Base-by-base conservation (phyloP, 176 grass and related monocot genomes). In the Rhynchospora tenuis region DNA sequence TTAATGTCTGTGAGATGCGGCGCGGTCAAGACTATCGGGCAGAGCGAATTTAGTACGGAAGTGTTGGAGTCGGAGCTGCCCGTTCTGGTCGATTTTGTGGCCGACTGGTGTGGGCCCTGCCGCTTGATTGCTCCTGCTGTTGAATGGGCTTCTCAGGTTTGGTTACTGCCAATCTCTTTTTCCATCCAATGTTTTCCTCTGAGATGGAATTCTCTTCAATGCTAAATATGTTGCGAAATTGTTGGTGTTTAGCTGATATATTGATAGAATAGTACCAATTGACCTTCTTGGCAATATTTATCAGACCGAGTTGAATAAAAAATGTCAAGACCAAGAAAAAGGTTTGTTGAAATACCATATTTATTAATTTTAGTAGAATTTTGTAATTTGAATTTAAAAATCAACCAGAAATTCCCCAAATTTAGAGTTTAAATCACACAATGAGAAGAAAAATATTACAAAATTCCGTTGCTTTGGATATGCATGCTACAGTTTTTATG, bases 51-150 rank as follows among this genome's bases (percentile, higher is more conserved):
- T 83, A 51, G 83, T 23, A 77, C 84, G 22, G 93, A 90, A 88
- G 96, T 99, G 10, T 52, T 99, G 85, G 89, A 87, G 63, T 95
- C 96, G 43, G 91, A 95, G 24, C 56, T 99, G 2, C 96, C 93
- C 10, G 96, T 95, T 61, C 93, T 99, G 54, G 96, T 99, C 14
- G 96, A 99, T 66, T 99, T 99, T 87, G 89, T 99, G 50, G 96
- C 96, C 6, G 91, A 93, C 10, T 95, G 96, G 96, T 99, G 96
- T 81, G 96, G 96, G 16, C 96, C 96, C 56, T 99, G 96, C 91
- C 92, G 93, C 59, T 82, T 95, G 84, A 91, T 99, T 75, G 85
- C 93, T 10, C 89, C 96, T 13, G 80, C 86, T 79, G 85, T 99
- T 22, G 96, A 99, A 81, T 99, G 91, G 96, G 96, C 93, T 47